Evolutionary conservation across 805 yeast species (phyloP), one percentile per base, ranked within the genome.

Genomic region (Zygosaccharomyces lentus): DNA sequence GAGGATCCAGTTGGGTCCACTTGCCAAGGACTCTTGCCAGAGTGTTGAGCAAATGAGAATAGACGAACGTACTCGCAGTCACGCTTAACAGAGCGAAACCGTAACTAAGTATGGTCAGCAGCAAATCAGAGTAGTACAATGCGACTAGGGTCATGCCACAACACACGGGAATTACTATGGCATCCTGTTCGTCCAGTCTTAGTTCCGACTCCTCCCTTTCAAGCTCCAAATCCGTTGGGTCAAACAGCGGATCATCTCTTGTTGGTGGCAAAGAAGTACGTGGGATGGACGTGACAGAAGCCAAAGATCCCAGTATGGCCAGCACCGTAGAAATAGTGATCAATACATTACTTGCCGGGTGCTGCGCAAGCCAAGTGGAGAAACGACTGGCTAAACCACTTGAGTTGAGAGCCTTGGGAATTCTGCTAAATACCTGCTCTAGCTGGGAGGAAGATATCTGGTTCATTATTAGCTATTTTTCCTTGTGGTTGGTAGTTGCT

Each of bases 151-250:
- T 42, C 13, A 51, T 12, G 27, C 74, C 73, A 4, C 77, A 75
- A 6, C 70, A 10, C 4, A 79, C 45, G 0, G 84, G 84, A 57
- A 77, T 54, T 3, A 62, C 13, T 4, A 70, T 32, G 0, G 75
- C 81, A 37, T 59, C 66, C 41, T 54, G 60, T 16, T 57, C 65
- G 39, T 49, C 51, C 17, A 57, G 23, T 9, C 37, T 31, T 7
- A 46, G 37, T 24, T 45, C 44, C 12, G 45, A 37, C 30, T 45
- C 41, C 29, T 49, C 46, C 35, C 48, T 47, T 9, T 45, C 48
- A 9, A 50, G 32, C 50, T 71, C 74, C 17, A 59, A 57, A 53
- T 73, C 77, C 1, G 70, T 50, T 13, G 68, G 72, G 53, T 73
- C 76, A 53, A 69, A 73, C 35, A 71, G 46, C 1, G 69, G 70